A percentile compares a stretch with the other conserved stretches of the same genome.
Evolutionary conservation across 345 rosid genomes (phyloP).

Genomic region (Brassica nigra): DNA sequence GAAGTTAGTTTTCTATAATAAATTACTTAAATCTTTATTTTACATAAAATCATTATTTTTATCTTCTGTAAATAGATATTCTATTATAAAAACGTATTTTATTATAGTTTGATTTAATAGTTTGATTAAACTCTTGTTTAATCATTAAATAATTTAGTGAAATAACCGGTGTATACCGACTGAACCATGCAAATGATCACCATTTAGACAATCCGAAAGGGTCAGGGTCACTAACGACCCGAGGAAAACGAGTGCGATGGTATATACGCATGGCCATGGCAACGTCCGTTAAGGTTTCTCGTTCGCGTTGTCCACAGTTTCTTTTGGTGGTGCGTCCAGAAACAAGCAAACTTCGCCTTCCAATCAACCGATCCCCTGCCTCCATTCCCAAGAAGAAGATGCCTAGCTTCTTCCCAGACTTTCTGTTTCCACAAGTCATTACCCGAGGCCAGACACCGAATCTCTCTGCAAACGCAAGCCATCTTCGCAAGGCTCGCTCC

Average conservation of each 20-base stretch:
- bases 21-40: too few species aligned
- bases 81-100: too few species aligned
- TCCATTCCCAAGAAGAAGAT: not conserved
- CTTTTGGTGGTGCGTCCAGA: slow-evolving; percentile 40
- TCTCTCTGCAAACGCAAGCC: slow-evolving; percentile 53
- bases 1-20: too few species aligned
- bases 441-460: slow-evolving; percentile 51
- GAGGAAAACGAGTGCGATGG: not conserved
- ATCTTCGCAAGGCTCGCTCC: slow-evolving; percentile 55
- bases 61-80: too few species aligned
- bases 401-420: slow-evolving; percentile 49
- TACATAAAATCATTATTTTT: too few species aligned
- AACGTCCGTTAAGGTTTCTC: not conserved
- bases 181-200: slow-evolving; percentile 42
- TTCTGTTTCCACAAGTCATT: slow-evolving; percentile 66
- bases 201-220: slow-evolving; percentile 32
- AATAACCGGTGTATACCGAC: slow-evolving; percentile 18
- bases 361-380: slow-evolving; percentile 34
- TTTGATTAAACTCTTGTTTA: too few species aligned
- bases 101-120: too few species aligned
- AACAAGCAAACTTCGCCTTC: slow-evolving; percentile 48
- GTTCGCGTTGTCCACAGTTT: not conserved
- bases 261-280: slow-evolving; percentile 1
- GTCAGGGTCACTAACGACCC: slow-evolving; percentile 31
- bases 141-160: too few species aligned